Conservation (phyloP, 2,329 filamentous ascomycete species). For the Rutstroemia sp. region DNA sequence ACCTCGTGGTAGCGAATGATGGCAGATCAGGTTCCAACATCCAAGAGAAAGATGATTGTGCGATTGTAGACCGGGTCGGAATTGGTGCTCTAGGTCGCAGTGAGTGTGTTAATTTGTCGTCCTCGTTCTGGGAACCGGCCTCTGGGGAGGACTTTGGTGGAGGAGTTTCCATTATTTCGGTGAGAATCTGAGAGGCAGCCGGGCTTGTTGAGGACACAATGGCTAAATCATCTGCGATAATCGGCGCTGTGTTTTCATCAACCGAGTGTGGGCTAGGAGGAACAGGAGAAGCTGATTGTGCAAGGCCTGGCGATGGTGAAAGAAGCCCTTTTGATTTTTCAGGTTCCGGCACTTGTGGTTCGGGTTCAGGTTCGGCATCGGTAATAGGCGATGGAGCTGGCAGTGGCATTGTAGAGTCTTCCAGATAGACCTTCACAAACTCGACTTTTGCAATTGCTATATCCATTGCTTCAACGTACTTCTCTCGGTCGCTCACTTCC, state of each 20-base stretch:
- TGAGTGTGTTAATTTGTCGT: conserved; percentile 6
- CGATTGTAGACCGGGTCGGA: conserved; percentile 57
- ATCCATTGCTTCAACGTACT: conserved; percentile 46
- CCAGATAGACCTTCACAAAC: conserved; percentile 55
- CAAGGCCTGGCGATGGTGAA: not conserved
- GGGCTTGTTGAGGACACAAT: not conserved
- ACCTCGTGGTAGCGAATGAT: conserved; percentile 12
- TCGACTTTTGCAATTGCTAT: conserved; percentile 55
- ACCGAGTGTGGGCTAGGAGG: not conserved
- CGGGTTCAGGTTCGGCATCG: not conserved
- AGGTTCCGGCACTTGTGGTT: not conserved
- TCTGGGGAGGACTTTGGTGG: not conserved
- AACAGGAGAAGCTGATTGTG: not conserved
- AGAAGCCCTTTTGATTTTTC: conserved; percentile 6
- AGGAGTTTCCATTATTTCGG: not conserved
- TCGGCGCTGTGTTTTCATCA: not conserved
- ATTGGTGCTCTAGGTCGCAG: conserved; percentile 35
- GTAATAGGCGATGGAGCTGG: conserved; percentile 24
- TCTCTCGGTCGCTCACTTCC: conserved; percentile 35
- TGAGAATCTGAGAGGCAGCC: not conserved
- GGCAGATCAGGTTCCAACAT: conserved; percentile 53
- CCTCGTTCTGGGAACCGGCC: not conserved
- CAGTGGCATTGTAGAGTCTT: conserved; percentile 48
- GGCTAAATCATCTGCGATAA: not conserved
- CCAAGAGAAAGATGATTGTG: conserved; percentile 72